Evolutionary conservation across 768 basidiomycete genomes (phyloP).

Genomic region (Leccinum rimulosum): DNA sequence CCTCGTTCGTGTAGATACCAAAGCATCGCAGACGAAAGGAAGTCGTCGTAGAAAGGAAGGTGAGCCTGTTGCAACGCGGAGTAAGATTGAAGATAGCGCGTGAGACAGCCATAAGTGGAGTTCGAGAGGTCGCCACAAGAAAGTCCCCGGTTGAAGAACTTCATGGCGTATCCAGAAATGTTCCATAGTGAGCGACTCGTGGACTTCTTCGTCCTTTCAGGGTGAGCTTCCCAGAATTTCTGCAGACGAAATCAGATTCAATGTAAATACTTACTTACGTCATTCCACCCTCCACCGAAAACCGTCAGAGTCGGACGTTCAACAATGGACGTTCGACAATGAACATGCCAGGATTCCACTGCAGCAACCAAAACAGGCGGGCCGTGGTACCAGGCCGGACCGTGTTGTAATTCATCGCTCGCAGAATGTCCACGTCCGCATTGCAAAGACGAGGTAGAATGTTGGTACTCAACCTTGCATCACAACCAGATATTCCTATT

Average conservation of each 20-base stretch:
- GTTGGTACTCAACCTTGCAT: neutral
- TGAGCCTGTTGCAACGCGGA: neutral
- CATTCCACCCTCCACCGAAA: neutral
- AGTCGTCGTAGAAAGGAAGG: neutral
- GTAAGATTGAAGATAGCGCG: neutral
- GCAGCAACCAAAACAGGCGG: neutral
- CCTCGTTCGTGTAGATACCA: neutral
- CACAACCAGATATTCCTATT: neutral
- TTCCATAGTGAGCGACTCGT: neutral
- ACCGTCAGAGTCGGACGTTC: neutral
- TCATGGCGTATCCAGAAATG: neutral
- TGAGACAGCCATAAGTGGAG: neutral
- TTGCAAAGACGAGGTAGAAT: neutral
- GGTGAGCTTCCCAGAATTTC: neutral
- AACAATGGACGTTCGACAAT: neutral
- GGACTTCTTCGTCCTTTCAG: neutral
- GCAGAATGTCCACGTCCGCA: too few species aligned
- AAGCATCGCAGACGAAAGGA: neutral
- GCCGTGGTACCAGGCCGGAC: neutral
- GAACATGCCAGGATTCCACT: neutral
- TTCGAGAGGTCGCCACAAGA: neutral
- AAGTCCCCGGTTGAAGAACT: neutral
- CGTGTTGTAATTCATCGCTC: neutral
- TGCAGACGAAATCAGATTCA: neutral
- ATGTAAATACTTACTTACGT: neutral